phyloP scores from a whole-genome alignment of 1,284 basidiomycete species.

The Fistulinella staudtii region DNA sequence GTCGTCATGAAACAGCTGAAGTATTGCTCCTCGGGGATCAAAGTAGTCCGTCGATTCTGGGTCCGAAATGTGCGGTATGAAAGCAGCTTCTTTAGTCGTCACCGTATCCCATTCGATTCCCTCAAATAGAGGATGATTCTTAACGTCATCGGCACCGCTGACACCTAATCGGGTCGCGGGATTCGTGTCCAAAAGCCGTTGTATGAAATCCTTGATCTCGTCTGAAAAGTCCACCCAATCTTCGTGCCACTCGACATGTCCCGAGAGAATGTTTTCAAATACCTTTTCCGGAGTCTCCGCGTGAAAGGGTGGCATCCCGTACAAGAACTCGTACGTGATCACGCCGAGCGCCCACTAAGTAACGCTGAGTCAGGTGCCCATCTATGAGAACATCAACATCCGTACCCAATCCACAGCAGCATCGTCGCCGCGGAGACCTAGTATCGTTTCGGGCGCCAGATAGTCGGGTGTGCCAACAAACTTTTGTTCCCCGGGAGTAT shows the following conservation, averaged over 20 bases:
- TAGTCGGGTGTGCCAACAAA: constrained; percentile 98
- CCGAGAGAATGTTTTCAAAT: constrained; percentile 98
- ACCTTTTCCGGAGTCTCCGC: constrained; percentile 96
- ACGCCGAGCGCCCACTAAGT: constrained; percentile 93
- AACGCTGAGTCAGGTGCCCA: constrained; percentile 16
- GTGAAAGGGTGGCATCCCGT: constrained; percentile 97
- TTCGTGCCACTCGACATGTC: constrained; percentile 94
- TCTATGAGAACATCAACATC: constrained; percentile 17
- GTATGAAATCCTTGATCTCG: constrained; percentile 91
- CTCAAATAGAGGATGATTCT: constrained; percentile 86
- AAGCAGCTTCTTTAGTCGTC: constrained; percentile 84
- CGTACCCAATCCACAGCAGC: constrained; percentile 94
- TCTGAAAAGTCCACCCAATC: constrained; percentile 86
- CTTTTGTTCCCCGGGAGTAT: constrained; percentile 80
- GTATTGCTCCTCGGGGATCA: constrained; percentile 88
- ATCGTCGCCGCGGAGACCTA: constrained; percentile 94
- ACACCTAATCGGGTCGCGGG: constrained; percentile 80
- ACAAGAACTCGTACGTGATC: constrained; percentile 97
- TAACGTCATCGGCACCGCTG: constrained; percentile 90
- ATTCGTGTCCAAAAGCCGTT: constrained; percentile 81
- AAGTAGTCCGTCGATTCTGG: constrained; percentile 99
- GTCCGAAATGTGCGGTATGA: constrained; percentile 93
- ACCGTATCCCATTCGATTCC: constrained; percentile 94
- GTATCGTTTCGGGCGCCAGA: constrained; percentile 92
- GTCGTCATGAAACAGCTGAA: constrained; percentile 86